Conservation (phyloP, 2,329 filamentous ascomycete genomes). For the Sporothrix schenckii region DNA sequence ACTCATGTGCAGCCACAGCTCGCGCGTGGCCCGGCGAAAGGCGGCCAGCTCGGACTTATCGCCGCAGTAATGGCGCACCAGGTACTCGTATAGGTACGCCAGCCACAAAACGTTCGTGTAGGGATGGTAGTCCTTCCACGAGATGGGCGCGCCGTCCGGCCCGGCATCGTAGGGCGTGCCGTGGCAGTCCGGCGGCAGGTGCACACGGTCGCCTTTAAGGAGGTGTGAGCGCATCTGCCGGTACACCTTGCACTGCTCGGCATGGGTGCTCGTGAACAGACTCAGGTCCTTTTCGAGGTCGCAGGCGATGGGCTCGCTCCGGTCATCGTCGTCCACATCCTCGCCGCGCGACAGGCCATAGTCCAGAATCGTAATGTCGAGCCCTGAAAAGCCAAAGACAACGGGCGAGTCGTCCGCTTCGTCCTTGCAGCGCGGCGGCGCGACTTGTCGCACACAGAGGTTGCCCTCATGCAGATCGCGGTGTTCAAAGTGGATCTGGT, state of each 20-base stretch:
- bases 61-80: conserved; percentile 53
- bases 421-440: conserved; percentile 42
- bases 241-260: conserved; percentile 63
- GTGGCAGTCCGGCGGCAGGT: conserved; percentile 54
- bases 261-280: conserved; percentile 64
- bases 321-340: conserved; percentile 42
- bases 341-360: conserved; percentile 64
- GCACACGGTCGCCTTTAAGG: conserved; percentile 54
- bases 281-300: conserved; percentile 63
- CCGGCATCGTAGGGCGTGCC: conserved; percentile 52
- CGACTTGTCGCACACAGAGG: conserved; percentile 47
- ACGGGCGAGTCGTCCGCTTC: conserved; percentile 40
- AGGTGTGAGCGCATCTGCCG: conserved; percentile 64
- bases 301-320: conserved; percentile 51
- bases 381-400: conserved; percentile 61
- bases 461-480: conserved; percentile 22
- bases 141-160: conserved; percentile 52
- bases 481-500: conserved; percentile 63
- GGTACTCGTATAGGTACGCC: conserved; percentile 62
- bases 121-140: conserved; percentile 59
- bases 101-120: conserved; percentile 70
- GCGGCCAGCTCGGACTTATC: conserved; percentile 49
- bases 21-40: conserved; percentile 55
- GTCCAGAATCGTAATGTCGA: conserved; percentile 67
- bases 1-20: conserved; percentile 59